Evolutionary conservation across 257 asterid genomes (phyloP), one percentile per base, ranked within the genome.

Genomic region (Solanum verrucosum): DNA sequence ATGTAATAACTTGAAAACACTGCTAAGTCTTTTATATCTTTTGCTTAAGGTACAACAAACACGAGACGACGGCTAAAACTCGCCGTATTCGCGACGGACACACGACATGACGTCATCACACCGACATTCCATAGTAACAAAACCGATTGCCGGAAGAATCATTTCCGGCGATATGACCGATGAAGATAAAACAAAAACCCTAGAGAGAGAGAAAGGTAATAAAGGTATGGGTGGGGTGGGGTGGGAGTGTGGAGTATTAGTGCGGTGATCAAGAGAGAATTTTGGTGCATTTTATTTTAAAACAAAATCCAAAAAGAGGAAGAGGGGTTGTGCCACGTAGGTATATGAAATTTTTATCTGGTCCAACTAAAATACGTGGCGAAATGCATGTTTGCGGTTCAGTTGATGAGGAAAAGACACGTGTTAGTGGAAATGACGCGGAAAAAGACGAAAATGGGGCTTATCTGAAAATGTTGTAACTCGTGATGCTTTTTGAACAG

Each of bases 1-100:
- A 86, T 56, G 94, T 91, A 89, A 92, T 92, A 92, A 89, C 98
- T 93, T 92, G 92, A 68, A 87, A 90, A 89, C 82, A 78, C 89
- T 67, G 93, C 91, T 70, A 92, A 81, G 86, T 46, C 44, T 38
- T 56, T 44, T 44, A 87, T 21, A 89, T 91, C 77, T 93, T 29
- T 87, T 83, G 94, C 91, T 92, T 92, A 89, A 91, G 92, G 92
- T 67, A 91, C 89, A 90, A 87, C 70, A 86, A 90, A 88, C 88
- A 89, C 85, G 70, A 25, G 79, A 23, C 23, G 60, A 16, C 11
- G 38, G 23, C 83, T 78, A 83, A 60, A 74, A 72, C n/a, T 63
- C 33, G 38, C 38, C 5, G 59, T 6, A 34, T 23, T 46, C 20
- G 79, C 52, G 73, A 46, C 38, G 52, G 78, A 56, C 38, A 70